A percentile compares a stretch with the other conserved stretches of the same genome.
These are phyloP conservation scores for Polygonum maritimum DNA, from an alignment of 148 eudicot species.

Conservation along the genomic window DNA sequence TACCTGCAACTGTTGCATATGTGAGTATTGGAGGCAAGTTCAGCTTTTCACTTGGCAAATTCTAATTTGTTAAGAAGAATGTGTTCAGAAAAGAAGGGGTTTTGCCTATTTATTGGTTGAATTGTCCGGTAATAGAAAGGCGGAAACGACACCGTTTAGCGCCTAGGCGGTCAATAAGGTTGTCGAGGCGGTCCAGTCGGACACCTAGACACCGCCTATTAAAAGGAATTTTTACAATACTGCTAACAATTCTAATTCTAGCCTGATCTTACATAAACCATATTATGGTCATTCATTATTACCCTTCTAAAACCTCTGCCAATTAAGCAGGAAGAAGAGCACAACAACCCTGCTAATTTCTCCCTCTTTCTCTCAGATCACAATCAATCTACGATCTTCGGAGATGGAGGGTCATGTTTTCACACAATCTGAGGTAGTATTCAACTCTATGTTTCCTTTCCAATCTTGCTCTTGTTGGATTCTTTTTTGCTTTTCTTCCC, in stretches of 20 bases:
- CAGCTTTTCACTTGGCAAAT: neutral
- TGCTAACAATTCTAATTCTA: neutral
- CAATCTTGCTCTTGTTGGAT: neutral
- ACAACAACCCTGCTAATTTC: neutral
- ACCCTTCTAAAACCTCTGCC: neutral
- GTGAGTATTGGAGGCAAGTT: slow-evolving; percentile 80
- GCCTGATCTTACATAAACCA: neutral
- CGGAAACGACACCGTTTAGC: too few relatives aligned
- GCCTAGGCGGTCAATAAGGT: too few relatives aligned
- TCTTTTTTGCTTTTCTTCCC: neutral
- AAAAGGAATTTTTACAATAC: too few relatives aligned
- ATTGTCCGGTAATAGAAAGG: neutral
- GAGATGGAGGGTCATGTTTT: neutral
- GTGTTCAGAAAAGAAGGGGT: neutral
- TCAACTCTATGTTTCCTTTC: too few relatives aligned
- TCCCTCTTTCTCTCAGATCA: neutral
- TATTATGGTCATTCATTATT: neutral
- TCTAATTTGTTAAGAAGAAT: neutral
- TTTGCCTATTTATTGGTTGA: neutral
- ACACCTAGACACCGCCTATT: too few relatives aligned
- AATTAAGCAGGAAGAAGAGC: neutral
- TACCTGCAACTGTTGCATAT: slow-evolving; percentile 75
- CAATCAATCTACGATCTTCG: neutral
- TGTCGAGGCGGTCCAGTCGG: too few relatives aligned
- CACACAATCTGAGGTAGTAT: too few relatives aligned